These are phyloP conservation scores for Mucor sp. DNA, from an alignment of 371 early-diverging fungal species.

Conservation along the genomic window DNA sequence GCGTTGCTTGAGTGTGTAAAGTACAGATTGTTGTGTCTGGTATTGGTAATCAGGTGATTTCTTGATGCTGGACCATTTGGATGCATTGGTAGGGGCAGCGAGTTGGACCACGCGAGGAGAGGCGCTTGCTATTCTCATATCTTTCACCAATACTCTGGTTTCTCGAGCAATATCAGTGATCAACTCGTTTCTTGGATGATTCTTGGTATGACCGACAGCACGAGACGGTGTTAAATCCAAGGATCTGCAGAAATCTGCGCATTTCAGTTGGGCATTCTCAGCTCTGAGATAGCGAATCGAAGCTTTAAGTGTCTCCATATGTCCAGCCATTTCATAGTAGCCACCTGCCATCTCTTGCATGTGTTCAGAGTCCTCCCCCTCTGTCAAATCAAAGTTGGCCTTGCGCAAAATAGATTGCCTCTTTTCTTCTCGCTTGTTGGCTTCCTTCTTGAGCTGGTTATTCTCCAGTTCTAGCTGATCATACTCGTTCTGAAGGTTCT, in stretches of 20 bases:
- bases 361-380: conserved; percentile 8
- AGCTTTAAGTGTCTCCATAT: conserved; percentile 70
- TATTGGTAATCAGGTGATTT: conserved; percentile 70
- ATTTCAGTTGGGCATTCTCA: conserved; percentile 82
- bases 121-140: conserved; percentile 54
- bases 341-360: conserved; percentile 28
- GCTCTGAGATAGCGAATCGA: conserved; percentile 76
- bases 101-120: conserved; percentile 60
- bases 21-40: conserved; percentile 72
- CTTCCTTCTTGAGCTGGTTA: conserved; percentile 55
- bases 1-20: conserved; percentile 65
- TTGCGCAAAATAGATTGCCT: conserved; percentile 37
- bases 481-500: conserved; percentile 73
- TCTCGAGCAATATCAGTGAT: conserved; percentile 31
- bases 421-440: conserved; percentile 45
- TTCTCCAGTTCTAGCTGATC: conserved; percentile 72
- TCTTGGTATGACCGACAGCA: too few relatives aligned
- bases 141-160: conserved; percentile 40
- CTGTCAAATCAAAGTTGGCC: conserved; percentile 22
- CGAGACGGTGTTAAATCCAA: conserved; percentile 19
- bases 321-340: conserved; percentile 25
- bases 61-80: conserved; percentile 60
- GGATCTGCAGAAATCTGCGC: conserved; percentile 49
- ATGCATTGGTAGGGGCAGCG: conserved; percentile 10
- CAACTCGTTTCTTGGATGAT: background rate